Evolutionary conservation across 768 basidiomycete species (phyloP), one percentile per base, ranked within the genome.

Genomic region (Suillus bovinus): DNA sequence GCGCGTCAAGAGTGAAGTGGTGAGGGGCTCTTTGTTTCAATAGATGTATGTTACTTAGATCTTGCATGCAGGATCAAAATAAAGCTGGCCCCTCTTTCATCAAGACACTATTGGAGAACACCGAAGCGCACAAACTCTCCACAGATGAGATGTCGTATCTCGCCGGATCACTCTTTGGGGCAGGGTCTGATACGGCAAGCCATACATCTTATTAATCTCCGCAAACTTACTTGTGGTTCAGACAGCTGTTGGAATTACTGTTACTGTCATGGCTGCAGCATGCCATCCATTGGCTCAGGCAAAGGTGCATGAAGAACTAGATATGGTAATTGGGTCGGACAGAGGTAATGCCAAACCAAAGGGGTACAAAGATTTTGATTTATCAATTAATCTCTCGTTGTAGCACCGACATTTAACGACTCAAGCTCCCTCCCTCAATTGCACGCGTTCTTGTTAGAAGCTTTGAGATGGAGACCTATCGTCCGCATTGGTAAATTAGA

Each of bases 21-120:
- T 82, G 39, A 44, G 69, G 29, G 1, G 10, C 22, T 16, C 24
- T 47, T 16, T n/a, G 20, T 42, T 42, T 42, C 36, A 3, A 20
- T 42, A n/a, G n/a, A 20, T 7, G 41, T 2, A 9, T 7, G 8
- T 59, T 22, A 33, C 8, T 60, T 22, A 42, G 9, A 33, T 11
- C 20, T 4, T 29, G 16, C 17, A 46, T 10, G 1, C 27, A 72
- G 71, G 59, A 47, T 31, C 50, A 54, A 3, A 56, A 62, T 17
- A 53, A n/a, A 1, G 61, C 66, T 13, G 58, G 47, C n/a, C 41
- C 61, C 16, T 72, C 81, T 17, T 86, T 86, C 63, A 82, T 77
- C 0, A 81, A 79, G 69, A 82, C 81, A 61, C 78, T 87, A 29
- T 68, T 86, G 2, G 84, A 85, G 62, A 77, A 79, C 5, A 78